Conservation (phyloP, 306 rosid species). For the Castanospermum australe region DNA sequence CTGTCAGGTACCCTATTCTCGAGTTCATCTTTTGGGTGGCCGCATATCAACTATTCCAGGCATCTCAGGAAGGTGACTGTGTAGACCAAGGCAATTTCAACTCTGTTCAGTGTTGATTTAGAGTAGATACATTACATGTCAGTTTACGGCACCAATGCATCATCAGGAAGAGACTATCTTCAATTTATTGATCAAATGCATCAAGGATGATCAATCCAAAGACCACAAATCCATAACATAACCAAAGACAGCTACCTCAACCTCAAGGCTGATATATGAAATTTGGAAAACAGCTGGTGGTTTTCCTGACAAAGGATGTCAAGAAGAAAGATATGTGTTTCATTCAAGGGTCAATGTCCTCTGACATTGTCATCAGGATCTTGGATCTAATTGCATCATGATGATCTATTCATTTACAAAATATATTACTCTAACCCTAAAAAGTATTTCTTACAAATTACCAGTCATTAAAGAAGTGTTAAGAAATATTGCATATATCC, state of each 20-base stretch:
- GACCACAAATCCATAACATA: neutral
- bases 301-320: neutral
- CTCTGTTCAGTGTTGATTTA: constrained; percentile 8
- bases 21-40: neutral
- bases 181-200: constrained; percentile 8
- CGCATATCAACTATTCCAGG: constrained; percentile 18
- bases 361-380: constrained; percentile 12
- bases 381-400: neutral
- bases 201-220: neutral
- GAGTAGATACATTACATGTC: constrained; percentile 2
- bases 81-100: constrained; percentile 13
- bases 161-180: constrained; percentile 8
- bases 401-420: constrained; percentile 7
- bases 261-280: constrained; percentile 12
- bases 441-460: constrained; percentile 2
- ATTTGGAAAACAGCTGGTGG: neutral
- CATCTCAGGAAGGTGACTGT: constrained; percentile 8
- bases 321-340: neutral
- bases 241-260: constrained; percentile 14
- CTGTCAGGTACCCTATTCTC: constrained; percentile 4
- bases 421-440: neutral
- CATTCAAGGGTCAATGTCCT: neutral
- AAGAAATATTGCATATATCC: neutral
- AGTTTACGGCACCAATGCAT: constrained; percentile 12
- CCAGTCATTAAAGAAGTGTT: neutral